phyloP scores from a whole-genome alignment of 2,329 filamentous ascomycete genomes.

The Harringtonia aguacate region DNA sequence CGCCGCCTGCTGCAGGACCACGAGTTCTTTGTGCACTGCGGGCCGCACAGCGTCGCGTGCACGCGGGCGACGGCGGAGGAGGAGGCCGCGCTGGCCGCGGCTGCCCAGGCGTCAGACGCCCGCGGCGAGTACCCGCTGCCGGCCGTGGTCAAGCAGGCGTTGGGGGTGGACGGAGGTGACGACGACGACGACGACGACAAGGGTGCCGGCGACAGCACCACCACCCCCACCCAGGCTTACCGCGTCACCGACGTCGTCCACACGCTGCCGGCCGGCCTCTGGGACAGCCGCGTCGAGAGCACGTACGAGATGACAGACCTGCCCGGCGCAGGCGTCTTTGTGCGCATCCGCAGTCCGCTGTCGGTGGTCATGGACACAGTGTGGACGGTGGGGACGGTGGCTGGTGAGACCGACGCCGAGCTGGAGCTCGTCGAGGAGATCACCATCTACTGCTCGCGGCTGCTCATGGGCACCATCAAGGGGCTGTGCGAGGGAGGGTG shows the following conservation, averaged over 20 bases:
- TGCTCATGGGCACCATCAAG: slow-evolving; percentile 38
- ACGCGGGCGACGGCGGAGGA: slow-evolving; percentile 21
- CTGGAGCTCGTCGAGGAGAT: slow-evolving; percentile 38
- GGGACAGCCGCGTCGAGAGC: slow-evolving; percentile 43
- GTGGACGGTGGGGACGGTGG: slow-evolving; percentile 29
- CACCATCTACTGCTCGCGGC: slow-evolving; percentile 36
- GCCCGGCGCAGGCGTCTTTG: slow-evolving; percentile 37
- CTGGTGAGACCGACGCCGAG: slow-evolving; percentile 12
- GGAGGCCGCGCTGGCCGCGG: slow-evolving; percentile 18
- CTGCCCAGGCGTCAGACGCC: slow-evolving; percentile 17
- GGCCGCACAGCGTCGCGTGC: slow-evolving; percentile 38
- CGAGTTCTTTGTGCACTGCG: slow-evolving; percentile 38
- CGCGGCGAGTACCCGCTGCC: slow-evolving; percentile 7
- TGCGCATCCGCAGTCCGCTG: slow-evolving; percentile 39
- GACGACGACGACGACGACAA: neutral
- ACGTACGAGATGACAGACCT: slow-evolving; percentile 42
- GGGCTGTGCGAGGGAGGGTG: slow-evolving; percentile 39
- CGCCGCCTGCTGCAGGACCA: slow-evolving; percentile 41
- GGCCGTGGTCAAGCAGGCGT: slow-evolving; percentile 1
- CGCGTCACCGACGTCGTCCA: slow-evolving; percentile 39
- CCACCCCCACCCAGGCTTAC: slow-evolving; percentile 22
- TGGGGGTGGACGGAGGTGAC: slow-evolving; percentile 7
- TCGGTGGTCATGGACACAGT: slow-evolving; percentile 41
- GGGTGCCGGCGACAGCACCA: slow-evolving; percentile 12
- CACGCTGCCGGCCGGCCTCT: slow-evolving; percentile 41